phyloP scores from a whole-genome alignment of 257 asterid genomes.

The Plantago major region DNA sequence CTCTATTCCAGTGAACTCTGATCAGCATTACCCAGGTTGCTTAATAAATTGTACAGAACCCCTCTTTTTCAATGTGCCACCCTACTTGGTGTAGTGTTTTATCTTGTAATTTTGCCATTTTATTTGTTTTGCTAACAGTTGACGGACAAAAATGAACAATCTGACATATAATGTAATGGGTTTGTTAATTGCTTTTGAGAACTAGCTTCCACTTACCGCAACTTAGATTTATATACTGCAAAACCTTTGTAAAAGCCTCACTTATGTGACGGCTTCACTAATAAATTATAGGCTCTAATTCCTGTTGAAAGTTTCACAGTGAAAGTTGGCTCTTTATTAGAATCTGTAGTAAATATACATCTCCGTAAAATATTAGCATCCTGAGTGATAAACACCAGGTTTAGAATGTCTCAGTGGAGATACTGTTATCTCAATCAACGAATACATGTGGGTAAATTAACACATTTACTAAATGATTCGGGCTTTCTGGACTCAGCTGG shows the following conservation, averaged over 20 bases:
- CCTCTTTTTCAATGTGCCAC: too few relatives aligned
- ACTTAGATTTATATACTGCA: too few relatives aligned
- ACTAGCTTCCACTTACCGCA: too few relatives aligned
- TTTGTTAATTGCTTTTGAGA: too few relatives aligned
- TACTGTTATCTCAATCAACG: neutral
- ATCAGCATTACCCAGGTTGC: slow-evolving; percentile 16
- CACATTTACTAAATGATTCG: neutral
- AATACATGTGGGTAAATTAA: neutral
- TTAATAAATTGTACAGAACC: slow-evolving; percentile 34
- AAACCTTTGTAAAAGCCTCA: too few relatives aligned
- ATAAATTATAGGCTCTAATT: too few relatives aligned
- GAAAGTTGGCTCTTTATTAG: too few relatives aligned
- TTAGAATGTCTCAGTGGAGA: neutral
- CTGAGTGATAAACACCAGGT: neutral
- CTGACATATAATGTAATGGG: too few relatives aligned
- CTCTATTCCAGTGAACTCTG: slow-evolving; percentile 78
- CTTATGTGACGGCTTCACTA: too few relatives aligned
- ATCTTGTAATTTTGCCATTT: slow-evolving; percentile 10
- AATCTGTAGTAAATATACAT: neutral
- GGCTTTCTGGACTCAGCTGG: slow-evolving; percentile 24
- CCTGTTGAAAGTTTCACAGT: too few relatives aligned
- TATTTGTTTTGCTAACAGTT: neutral
- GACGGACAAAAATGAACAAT: neutral
- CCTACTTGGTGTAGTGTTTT: slow-evolving; percentile 7
- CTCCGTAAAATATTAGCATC: neutral